Conservation (phyloP, 345 rosid genomes). For the Geranium brycei region DNA sequence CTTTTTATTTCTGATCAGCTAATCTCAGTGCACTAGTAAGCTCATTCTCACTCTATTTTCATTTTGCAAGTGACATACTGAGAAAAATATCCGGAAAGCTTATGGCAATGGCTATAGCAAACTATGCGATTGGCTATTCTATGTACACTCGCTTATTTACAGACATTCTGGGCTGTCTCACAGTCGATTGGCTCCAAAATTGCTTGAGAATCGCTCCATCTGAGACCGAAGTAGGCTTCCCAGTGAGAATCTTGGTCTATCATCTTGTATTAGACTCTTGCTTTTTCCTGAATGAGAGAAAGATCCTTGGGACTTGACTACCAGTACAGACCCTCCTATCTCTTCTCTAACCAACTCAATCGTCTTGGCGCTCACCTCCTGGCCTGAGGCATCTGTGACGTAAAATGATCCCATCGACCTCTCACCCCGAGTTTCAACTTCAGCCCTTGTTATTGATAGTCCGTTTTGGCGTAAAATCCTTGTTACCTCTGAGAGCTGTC, state of each 20-base stretch:
- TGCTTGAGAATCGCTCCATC: conserved; percentile 48
- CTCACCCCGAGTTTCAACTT: conserved; percentile 41
- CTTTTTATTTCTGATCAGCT: no score
- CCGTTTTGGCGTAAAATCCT: conserved; percentile 60
- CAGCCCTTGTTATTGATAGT: conserved; percentile 53
- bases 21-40: no score
- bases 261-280: conserved; percentile 15
- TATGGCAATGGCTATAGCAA: not conserved
- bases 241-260: conserved; percentile 33
- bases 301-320: conserved; percentile 14
- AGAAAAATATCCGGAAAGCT: no score
- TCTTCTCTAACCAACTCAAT: conserved; percentile 45
- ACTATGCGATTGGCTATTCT: not conserved
- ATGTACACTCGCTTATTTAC: not conserved
- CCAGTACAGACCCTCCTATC: conserved; percentile 43
- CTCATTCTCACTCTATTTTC: no score
- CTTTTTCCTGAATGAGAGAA: not conserved
- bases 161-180: conserved; percentile 5
- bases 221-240: conserved; percentile 66
- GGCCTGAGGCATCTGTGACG: conserved; percentile 52
- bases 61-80: no score
- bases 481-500: conserved; percentile 54
- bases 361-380: conserved; percentile 24
- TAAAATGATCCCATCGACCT: conserved; percentile 58
- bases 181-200: conserved; percentile 32